Base-by-base conservation (phyloP, 2,329 filamentous ascomycete species). In the Akanthomyces muscarius region DNA sequence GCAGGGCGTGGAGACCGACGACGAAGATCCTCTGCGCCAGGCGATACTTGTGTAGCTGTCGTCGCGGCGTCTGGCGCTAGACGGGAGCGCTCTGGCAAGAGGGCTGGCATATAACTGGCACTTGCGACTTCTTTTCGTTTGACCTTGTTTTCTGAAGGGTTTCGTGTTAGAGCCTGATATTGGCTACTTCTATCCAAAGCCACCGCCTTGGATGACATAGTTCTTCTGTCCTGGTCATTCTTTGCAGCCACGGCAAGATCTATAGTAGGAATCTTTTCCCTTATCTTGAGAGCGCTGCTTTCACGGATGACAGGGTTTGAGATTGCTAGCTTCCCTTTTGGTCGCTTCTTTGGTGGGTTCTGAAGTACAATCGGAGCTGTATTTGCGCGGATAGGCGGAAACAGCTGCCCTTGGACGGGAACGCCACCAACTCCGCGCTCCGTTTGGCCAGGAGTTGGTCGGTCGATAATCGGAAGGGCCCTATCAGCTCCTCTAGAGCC, bases 21-120 rank as follows among this genome's bases (percentile, higher is more conserved):
- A 13, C 83, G 77, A 33, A 85, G 67, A 50, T 79, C 80, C 7
- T 84, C 82, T 4, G 74, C 70, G 2, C 77, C 78, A 0, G 83
- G 83, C 4, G 83, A 86, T 7, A 82, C 70, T 68, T 84, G 78
- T 8, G 78, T 75, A 1, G 79, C 81, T 13, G 80, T 81, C 4
- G 78, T 80, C 14, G 72, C 74, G 1, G 76, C 80, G 56, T 60
- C 45, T 2, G 61, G 45, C 18, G 47, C 23, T 23, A 61, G 21
- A 25, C 41, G 50, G 21, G 52, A 57, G 36, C 44, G 33, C 14
- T 54, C 58, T 10, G 52, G 30, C 18, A 42, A 42, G 16, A 51
- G 44, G 11, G 44, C 23, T 21, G 51, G 52, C 21, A 55, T 11
- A 21, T n/a, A 7, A 36, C 16, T 38, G 21, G 54, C 13, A 30